Evolutionary conservation across 805 yeast species (phyloP), one percentile per base, ranked within the genome.

Genomic region (Barnettozyma californica): DNA sequence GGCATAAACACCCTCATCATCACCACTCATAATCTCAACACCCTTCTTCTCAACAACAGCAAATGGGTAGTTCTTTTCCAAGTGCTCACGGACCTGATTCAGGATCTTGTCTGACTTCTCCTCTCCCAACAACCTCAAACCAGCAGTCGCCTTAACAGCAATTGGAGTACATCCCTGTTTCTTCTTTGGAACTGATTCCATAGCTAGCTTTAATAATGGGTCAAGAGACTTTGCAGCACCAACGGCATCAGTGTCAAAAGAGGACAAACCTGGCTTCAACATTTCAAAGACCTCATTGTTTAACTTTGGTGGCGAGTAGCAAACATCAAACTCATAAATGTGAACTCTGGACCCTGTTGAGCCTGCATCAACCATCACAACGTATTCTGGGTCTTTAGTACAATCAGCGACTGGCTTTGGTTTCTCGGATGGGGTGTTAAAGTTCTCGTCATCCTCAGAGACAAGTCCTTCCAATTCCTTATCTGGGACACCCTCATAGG

Each of bases 101-200:
- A 94, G 74, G 48, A 94, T 94, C 41, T 77, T 80, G 23, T 67
- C 67, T 5, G 96, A 76, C 65, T 85, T 85, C 44, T 75, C 84
- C 45, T 78, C 80, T 48, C 99, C 98, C 46, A 91, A 73, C 54
- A 85, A 65, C 68, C 99, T 81, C 62, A 94, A 77, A 36, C 99
- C 99, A 26, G 99, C 99, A 43, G 99, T 94, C 46, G 99, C 99
- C 71, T 91, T 92, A 41, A 94, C 96, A 1, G 97, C 95, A 42
- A 94, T 78, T 7, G 98, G 99, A 2, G 98, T 83, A 70, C 98
- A 94, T 0, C 73, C 67, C 60, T 81, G 89, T 61, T 76, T 71
- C 39, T 76, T 76, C 52, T 76, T 74, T 31, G 99, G 99, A 46
- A 94, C 87, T 14, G 81, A 68, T 33, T 81, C 73, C 57, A 91